A percentile compares a stretch with the other conserved stretches of the same genome.
Evolutionary conservation across 257 asterid species (phyloP).

Genomic region (Petrea volubilis): DNA sequence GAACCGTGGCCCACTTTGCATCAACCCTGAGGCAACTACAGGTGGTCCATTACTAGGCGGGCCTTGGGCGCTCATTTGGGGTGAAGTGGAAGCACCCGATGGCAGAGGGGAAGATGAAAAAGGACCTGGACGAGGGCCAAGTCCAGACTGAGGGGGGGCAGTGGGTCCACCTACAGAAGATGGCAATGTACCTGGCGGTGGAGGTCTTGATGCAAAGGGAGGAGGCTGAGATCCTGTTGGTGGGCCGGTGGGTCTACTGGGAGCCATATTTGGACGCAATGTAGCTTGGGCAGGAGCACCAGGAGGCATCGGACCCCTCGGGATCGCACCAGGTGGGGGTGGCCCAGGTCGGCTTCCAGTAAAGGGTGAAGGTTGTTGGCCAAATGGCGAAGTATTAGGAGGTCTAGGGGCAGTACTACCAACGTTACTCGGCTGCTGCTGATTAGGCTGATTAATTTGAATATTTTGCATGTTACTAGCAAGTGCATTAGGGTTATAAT

Average conservation of each 20-base stretch:
- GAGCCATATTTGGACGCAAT: slow-evolving; percentile 50
- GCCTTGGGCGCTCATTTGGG: slow-evolving; percentile 40
- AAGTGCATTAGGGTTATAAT: slow-evolving; percentile 73
- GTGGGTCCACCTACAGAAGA: slow-evolving; percentile 48
- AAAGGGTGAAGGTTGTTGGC: slow-evolving; percentile 77
- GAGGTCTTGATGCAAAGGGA: slow-evolving; percentile 73
- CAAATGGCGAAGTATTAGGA: slow-evolving; percentile 57
- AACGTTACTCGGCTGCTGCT: slow-evolving; percentile 44
- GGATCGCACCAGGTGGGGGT: slow-evolving; percentile 73
- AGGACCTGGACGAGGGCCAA: slow-evolving; percentile 67
- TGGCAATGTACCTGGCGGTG: slow-evolving; percentile 70
- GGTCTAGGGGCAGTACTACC: slow-evolving; percentile 67
- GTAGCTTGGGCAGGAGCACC: slow-evolving; percentile 53
- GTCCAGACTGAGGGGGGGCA: slow-evolving; percentile 43
- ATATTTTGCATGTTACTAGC: slow-evolving; percentile 81
- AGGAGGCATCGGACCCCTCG: slow-evolving; percentile 61
- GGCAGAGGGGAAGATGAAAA: slow-evolving; percentile 47
- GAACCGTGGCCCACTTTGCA: slow-evolving; percentile 57
- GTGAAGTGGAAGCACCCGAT: slow-evolving; percentile 50
- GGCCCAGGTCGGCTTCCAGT: slow-evolving; percentile 73
- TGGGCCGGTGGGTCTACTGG: slow-evolving; percentile 59
- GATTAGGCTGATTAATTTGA: slow-evolving; percentile 69
- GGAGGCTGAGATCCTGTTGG: slow-evolving; percentile 71
- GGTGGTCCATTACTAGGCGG: slow-evolving; percentile 78
- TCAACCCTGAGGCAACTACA: slow-evolving; percentile 43